Evolutionary conservation across 208 protist genomes (phyloP).

Genomic region (Wallacemonas sp.): DNA sequence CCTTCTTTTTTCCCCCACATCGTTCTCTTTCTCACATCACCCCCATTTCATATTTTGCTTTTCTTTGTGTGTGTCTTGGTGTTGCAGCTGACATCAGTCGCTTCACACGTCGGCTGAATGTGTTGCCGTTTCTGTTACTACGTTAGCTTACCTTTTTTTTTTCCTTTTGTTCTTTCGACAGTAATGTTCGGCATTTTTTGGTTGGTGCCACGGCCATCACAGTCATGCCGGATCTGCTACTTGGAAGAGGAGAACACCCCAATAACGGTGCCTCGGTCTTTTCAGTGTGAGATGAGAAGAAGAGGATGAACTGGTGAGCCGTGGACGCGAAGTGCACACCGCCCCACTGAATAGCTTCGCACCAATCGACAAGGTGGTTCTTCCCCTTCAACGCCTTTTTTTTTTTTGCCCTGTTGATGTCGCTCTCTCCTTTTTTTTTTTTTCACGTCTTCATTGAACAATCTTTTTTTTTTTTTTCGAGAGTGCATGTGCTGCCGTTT

Average conservation of each 20-base stretch:
- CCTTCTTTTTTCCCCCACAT: neutral
- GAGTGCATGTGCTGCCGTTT: no score
- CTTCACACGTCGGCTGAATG: no score
- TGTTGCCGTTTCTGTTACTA: no score
- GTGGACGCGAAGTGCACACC: no score
- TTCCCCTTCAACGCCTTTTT: neutral
- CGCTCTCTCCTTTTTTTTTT: neutral
- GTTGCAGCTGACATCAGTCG: no score
- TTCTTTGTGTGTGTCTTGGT: neutral
- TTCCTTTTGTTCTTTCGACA: conserved; percentile 6
- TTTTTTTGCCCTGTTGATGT: neutral
- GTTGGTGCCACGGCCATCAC: neutral
- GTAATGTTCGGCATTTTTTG: neutral
- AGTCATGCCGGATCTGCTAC: no score
- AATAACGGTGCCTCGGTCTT: no score
- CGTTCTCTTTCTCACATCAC: neutral
- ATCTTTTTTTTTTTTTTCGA: conserved; percentile 4
- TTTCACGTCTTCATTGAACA: neutral
- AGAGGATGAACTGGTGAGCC: no score
- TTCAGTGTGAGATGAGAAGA: no score
- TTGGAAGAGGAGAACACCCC: no score
- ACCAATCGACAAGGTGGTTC: neutral
- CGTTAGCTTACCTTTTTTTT: neutral
- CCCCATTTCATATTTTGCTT: neutral
- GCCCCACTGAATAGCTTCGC: no score